These are phyloP conservation scores for Cyberlindnera subsufficiens DNA, from an alignment of 805 yeast species.

Conservation along the genomic window DNA sequence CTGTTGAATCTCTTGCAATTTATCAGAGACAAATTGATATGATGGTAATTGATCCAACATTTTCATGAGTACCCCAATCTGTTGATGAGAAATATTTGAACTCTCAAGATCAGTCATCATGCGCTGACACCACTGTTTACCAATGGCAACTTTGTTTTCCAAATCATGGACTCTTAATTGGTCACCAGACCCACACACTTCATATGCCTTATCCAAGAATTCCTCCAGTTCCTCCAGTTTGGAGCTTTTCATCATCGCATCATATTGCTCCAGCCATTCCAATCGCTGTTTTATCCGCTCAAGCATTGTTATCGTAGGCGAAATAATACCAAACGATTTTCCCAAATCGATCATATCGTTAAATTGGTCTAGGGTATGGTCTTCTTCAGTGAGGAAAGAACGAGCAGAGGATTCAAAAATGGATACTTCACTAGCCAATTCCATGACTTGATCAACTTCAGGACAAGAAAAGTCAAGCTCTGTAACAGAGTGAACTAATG, in stretches of 20 bases:
- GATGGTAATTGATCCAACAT: slow-evolving; percentile 1
- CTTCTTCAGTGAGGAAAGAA: slow-evolving; percentile 27
- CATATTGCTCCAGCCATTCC: slow-evolving; percentile 32
- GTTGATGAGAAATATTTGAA: background rate
- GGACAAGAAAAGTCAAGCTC: slow-evolving; percentile 43
- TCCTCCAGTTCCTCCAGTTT: slow-evolving; percentile 18
- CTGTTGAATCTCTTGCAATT: slow-evolving; percentile 8
- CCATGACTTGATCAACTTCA: slow-evolving; percentile 56
- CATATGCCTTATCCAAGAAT: slow-evolving; percentile 22
- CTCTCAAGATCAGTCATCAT: background rate
- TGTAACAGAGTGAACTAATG: slow-evolving; percentile 41
- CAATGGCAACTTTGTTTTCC: background rate
- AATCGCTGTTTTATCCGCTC: slow-evolving; percentile 32
- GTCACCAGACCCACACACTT: slow-evolving; percentile 21
- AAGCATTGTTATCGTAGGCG: slow-evolving; percentile 41
- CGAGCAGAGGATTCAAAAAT: slow-evolving; percentile 45
- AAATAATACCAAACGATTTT: slow-evolving; percentile 48
- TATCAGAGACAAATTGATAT: slow-evolving; percentile 3
- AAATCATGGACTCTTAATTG: slow-evolving; percentile 6
- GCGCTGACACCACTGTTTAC: background rate
- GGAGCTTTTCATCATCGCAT: slow-evolving; percentile 13
- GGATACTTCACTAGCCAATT: slow-evolving; percentile 45
- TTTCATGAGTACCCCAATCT: background rate
- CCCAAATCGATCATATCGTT: slow-evolving; percentile 53
- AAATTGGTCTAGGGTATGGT: slow-evolving; percentile 36